These are phyloP conservation scores for Papiliotrema nemorosa DNA, from an alignment of 1,284 basidiomycete species.

Conservation along the genomic window DNA sequence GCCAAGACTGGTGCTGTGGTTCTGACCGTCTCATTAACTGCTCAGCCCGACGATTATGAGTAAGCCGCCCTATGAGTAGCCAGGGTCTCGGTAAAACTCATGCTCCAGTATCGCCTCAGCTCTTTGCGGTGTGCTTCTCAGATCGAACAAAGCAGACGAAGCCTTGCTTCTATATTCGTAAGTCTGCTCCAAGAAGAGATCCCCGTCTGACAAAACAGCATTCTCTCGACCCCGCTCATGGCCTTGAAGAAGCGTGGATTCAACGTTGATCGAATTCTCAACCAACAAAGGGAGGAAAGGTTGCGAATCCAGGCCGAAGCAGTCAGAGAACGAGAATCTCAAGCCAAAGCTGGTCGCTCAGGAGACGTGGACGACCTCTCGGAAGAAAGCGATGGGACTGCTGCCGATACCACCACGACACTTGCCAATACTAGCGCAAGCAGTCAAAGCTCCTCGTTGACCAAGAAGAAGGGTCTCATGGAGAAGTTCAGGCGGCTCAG, in stretches of 20 bases:
- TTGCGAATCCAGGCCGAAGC: conserved; percentile 56
- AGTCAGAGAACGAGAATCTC: conserved; percentile 45
- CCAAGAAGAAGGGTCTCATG: conserved; percentile 1
- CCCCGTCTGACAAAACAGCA: conserved; percentile 37
- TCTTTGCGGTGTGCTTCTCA: conserved; percentile 71
- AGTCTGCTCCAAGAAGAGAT: not conserved
- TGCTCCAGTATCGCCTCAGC: conserved; percentile 66
- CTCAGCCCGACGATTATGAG: conserved; percentile 89
- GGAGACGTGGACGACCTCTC: not conserved
- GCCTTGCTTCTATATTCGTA: conserved; percentile 79
- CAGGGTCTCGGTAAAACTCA: conserved; percentile 1
- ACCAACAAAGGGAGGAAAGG: conserved; percentile 72
- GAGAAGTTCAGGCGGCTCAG: conserved; percentile 1
- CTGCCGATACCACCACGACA: not conserved
- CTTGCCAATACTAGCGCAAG: not conserved
- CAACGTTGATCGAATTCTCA: conserved; percentile 81
- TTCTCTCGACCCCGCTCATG: conserved; percentile 82
- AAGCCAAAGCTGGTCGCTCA: not conserved
- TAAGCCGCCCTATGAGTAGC: conserved; percentile 48
- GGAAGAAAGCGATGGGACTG: not conserved
- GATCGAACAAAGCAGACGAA: conserved; percentile 72
- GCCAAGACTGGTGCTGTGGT: conserved; percentile 58
- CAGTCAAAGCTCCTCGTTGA: not conserved
- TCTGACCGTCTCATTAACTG: conserved; percentile 69
- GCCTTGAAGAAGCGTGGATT: conserved; percentile 68